Percentiles rank a stretch among this genome's conserved stretches.
phyloP scores from a whole-genome alignment of 768 basidiomycete genomes.

The Lyophyllum semitale region DNA sequence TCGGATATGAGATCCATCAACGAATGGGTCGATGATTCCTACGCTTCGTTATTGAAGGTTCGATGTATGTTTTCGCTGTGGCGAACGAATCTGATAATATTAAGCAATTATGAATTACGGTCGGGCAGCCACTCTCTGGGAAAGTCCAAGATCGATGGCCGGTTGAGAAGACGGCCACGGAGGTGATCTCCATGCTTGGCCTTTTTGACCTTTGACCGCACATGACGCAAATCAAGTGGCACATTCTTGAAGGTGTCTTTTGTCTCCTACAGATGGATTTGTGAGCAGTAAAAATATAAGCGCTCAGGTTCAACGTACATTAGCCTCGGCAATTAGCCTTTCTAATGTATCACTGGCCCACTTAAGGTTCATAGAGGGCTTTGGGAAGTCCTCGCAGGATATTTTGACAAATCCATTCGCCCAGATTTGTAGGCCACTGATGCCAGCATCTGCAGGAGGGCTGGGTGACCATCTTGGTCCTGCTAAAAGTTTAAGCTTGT shows the following conservation, averaged over 20 bases:
- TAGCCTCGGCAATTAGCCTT: constrained; percentile 75
- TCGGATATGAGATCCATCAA: too few relatives aligned
- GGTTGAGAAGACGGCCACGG: constrained; percentile 49
- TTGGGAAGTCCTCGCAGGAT: constrained; percentile 84
- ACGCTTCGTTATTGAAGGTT: background rate
- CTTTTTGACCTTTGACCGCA: constrained; percentile 71
- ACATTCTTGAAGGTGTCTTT: constrained; percentile 57
- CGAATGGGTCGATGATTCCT: background rate
- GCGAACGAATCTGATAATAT: background rate
- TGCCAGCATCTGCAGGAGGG: constrained; percentile 71
- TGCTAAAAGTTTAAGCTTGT: constrained; percentile 87
- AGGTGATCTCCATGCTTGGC: constrained; percentile 73
- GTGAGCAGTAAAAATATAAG: background rate
- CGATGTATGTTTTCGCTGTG: background rate
- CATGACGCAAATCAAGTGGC: constrained; percentile 82
- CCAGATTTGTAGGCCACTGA: constrained; percentile 46
- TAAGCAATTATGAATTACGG: background rate
- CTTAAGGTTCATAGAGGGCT: constrained; percentile 86
- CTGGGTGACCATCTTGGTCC: constrained; percentile 84
- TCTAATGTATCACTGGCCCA: constrained; percentile 91
- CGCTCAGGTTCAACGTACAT: constrained; percentile 55
- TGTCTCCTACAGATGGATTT: constrained; percentile 32
- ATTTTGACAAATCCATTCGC: constrained; percentile 88
- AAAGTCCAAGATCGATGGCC: constrained; percentile 77
- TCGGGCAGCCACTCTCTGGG: constrained; percentile 81